Percentiles rank a stretch among this genome's conserved stretches.
Evolutionary conservation across 2,329 filamentous ascomycete species (phyloP).

Genomic region (Botrytis fragariae): DNA sequence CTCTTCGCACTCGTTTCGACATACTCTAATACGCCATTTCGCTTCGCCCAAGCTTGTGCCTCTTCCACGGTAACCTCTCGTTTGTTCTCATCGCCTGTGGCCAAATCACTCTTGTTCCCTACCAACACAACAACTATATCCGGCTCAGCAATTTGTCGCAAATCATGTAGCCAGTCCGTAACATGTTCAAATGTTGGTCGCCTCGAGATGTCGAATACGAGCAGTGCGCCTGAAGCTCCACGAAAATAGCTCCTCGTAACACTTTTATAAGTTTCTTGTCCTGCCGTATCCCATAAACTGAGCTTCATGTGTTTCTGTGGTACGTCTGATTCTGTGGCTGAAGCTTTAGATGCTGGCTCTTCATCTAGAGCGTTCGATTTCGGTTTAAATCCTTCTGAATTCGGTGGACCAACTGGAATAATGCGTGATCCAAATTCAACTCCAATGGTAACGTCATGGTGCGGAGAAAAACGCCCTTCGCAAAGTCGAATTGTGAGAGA

Average conservation of each 20-base stretch:
- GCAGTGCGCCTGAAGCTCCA: slow-evolving; percentile 68
- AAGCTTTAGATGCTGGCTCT: slow-evolving; percentile 32
- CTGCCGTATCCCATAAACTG: slow-evolving; percentile 91
- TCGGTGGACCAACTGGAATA: slow-evolving; percentile 83
- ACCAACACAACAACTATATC: slow-evolving; percentile 93
- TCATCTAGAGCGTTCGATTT: slow-evolving; percentile 42
- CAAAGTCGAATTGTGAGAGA: slow-evolving; percentile 91
- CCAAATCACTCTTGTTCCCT: slow-evolving; percentile 90
- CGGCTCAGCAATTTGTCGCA: slow-evolving; percentile 91
- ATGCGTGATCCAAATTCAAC: slow-evolving; percentile 97
- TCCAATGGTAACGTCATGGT: slow-evolving; percentile 96
- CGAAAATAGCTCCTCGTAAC: slow-evolving; percentile 81
- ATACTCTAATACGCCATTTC: slow-evolving; percentile 86
- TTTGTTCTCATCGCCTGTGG: slow-evolving; percentile 55
- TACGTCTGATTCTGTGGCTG: slow-evolving; percentile 53
- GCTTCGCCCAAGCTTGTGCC: slow-evolving; percentile 83
- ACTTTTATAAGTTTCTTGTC: slow-evolving; percentile 96
- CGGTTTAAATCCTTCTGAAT: slow-evolving; percentile 48
- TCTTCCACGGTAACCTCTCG: slow-evolving; percentile 79
- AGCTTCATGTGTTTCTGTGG: slow-evolving; percentile 85
- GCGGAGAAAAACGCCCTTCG: slow-evolving; percentile 89
- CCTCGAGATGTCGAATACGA: slow-evolving; percentile 93
- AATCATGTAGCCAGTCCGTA: slow-evolving; percentile 89
- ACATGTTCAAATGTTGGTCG: slow-evolving; percentile 82
- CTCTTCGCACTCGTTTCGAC: slow-evolving; percentile 97